Percentiles rank a stretch among this genome's conserved stretches.
These are phyloP conservation scores for Diospyros lotus DNA, from an alignment of 148 eudicot genomes.

Conservation along the genomic window DNA sequence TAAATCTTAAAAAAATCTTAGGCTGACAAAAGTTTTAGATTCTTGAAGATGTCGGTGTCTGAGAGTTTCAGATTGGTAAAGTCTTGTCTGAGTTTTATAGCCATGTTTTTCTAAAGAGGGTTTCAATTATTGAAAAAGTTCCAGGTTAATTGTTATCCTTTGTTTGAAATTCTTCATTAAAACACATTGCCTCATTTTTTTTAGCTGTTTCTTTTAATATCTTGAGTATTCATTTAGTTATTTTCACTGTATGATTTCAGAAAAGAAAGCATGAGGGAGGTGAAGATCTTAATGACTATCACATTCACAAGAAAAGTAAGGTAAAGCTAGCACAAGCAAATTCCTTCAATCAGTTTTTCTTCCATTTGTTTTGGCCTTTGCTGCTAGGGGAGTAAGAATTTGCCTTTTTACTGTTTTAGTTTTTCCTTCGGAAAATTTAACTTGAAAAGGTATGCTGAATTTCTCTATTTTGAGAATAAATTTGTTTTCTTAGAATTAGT, in stretches of 20 bases:
- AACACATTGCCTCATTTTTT: neutral
- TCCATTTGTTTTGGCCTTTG: neutral
- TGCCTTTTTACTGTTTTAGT: neutral
- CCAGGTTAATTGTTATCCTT: neutral
- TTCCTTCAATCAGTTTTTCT: slow-evolving; percentile 3
- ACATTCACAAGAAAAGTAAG: slow-evolving; percentile 90
- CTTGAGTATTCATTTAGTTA: slow-evolving; percentile 4
- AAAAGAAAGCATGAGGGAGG: slow-evolving; percentile 94
- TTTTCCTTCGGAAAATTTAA: neutral
- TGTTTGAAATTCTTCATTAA: slow-evolving; percentile 9
- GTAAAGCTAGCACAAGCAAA: slow-evolving; percentile 31
- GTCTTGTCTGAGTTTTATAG: too few species aligned
- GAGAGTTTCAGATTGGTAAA: too few species aligned
- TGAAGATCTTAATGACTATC: slow-evolving; percentile 66
- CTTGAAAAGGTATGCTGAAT: neutral
- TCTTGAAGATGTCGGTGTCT: too few species aligned
- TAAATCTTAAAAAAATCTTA: too few species aligned
- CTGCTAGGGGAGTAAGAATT: slow-evolving; percentile 1
- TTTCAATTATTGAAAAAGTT: neutral
- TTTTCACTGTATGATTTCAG: slow-evolving; percentile 38
- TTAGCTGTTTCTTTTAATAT: too few species aligned
- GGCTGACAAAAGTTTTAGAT: too few species aligned
- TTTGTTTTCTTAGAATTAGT: neutral
- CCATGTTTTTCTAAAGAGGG: too few species aligned
- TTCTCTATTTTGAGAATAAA: neutral